Evolutionary conservation across 2,329 filamentous ascomycete genomes (phyloP).

Genomic region (Neonectria ditissima): DNA sequence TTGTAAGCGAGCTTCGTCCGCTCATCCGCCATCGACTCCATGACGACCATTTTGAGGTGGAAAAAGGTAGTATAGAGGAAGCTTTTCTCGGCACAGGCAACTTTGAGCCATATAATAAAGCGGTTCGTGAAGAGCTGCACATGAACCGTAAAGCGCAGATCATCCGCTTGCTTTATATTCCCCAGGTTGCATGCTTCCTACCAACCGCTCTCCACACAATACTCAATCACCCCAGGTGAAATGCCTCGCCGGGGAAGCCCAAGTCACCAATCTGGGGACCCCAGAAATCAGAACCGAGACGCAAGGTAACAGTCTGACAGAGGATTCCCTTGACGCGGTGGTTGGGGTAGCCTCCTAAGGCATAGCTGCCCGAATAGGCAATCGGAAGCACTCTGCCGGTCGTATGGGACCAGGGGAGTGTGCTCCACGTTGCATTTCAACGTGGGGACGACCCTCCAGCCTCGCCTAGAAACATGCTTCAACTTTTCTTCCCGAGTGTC

Average conservation of each 20-base stretch:
- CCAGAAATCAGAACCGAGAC: conserved; percentile 37
- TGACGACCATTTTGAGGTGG: conserved; percentile 8
- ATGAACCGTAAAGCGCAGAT: conserved; percentile 12
- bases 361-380: conserved; percentile 26
- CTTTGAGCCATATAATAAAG: background rate
- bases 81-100: background rate
- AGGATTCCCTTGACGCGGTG: conserved; percentile 4
- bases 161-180: conserved; percentile 14
- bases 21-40: conserved; percentile 34
- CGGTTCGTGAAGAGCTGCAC: background rate
- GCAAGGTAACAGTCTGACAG: background rate
- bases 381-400: conserved; percentile 24
- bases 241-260: conserved; percentile 4
- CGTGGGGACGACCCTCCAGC: conserved; percentile 14
- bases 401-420: conserved; percentile 14
- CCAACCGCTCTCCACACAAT: conserved; percentile 14
- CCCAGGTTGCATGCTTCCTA: conserved; percentile 1
- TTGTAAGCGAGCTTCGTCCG: conserved; percentile 39
- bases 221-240: conserved; percentile 19
- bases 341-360: conserved; percentile 26
- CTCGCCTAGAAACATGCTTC: background rate
- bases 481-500: conserved; percentile 6
- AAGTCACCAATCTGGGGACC: conserved; percentile 39
- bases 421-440: conserved; percentile 20
- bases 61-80: background rate